Evolutionary conservation across 768 basidiomycete genomes (phyloP).

Genomic region (Lanmaoa rubissima): DNA sequence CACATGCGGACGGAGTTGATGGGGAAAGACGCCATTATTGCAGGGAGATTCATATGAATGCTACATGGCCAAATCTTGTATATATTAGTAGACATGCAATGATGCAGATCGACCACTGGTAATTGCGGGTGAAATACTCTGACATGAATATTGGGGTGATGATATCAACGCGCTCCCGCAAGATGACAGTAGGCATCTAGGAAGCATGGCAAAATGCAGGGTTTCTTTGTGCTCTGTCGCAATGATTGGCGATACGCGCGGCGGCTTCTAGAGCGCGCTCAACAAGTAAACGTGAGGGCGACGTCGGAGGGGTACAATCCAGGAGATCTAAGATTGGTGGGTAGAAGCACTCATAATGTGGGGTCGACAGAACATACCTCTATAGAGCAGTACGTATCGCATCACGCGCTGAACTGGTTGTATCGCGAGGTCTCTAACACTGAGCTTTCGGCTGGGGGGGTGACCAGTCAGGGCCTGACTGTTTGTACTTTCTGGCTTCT

Average conservation of each 20-base stretch:
- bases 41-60: constrained; percentile 22
- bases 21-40: constrained; percentile 35
- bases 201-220: constrained; percentile 38
- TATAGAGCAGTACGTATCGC: constrained; percentile 59
- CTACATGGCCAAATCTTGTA: not conserved
- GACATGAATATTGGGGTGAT: not conserved
- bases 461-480: not conserved
- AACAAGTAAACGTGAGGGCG: constrained; percentile 50
- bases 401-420: constrained; percentile 62
- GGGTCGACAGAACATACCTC: constrained; percentile 39
- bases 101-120: not conserved
- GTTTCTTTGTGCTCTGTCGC: constrained; percentile 60
- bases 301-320: constrained; percentile 46
- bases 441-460: constrained; percentile 21
- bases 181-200: constrained; percentile 2
- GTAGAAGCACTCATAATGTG: not conserved
- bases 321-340: constrained; percentile 44
- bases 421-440: constrained; percentile 59
- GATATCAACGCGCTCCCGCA: not conserved
- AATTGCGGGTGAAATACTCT: not conserved
- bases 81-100: not conserved
- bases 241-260: constrained; percentile 55
- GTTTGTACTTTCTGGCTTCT: not conserved
- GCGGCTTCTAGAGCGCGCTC: constrained; percentile 59
- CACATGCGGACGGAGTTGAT: constrained; percentile 30